These are phyloP conservation scores for Triangularia verruculosa DNA, from an alignment of 2,329 filamentous ascomycete genomes.

Conservation along the genomic window DNA sequence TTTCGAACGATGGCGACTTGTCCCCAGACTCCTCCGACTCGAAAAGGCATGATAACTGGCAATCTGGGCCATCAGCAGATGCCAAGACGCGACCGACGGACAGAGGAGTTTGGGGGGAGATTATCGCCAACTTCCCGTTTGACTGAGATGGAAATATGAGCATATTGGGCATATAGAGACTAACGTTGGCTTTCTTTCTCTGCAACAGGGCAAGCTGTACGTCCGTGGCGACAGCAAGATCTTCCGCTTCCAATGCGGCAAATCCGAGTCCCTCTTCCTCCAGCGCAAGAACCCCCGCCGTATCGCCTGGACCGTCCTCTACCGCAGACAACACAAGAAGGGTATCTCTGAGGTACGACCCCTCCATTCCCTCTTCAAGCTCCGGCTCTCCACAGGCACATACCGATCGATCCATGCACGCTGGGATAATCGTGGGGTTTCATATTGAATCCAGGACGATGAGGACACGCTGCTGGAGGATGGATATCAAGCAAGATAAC, in stretches of 20 bases:
- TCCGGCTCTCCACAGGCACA: slow-evolving; percentile 14
- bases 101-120: slow-evolving; percentile 15
- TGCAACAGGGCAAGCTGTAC: slow-evolving; percentile 91
- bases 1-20: slow-evolving; percentile 25
- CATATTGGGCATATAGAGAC: slow-evolving; percentile 18
- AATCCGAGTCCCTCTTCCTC: slow-evolving; percentile 99
- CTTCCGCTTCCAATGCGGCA: slow-evolving; percentile 99
- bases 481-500: slow-evolving; percentile 9
- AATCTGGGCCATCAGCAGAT: slow-evolving; percentile 12
- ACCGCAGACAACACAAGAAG: slow-evolving; percentile 99
- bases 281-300: slow-evolving; percentile 99
- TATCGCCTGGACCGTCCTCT: slow-evolving; percentile 98
- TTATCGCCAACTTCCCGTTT: slow-evolving; percentile 7
- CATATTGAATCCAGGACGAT: background rate
- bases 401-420: background rate
- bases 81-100: slow-evolving; percentile 11
- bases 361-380: slow-evolving; percentile 1
- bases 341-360: slow-evolving; percentile 91
- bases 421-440: slow-evolving; percentile 1
- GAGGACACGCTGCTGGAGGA: slow-evolving; percentile 7
- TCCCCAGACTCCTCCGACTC: slow-evolving; percentile 20
- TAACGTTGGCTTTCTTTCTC: slow-evolving; percentile 29
- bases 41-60: slow-evolving; percentile 7
- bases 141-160: background rate
- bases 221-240: slow-evolving; percentile 99